phyloP scores from a whole-genome alignment of 2,329 filamentous ascomycete genomes.

The Reticulascus tulasneorum region DNA sequence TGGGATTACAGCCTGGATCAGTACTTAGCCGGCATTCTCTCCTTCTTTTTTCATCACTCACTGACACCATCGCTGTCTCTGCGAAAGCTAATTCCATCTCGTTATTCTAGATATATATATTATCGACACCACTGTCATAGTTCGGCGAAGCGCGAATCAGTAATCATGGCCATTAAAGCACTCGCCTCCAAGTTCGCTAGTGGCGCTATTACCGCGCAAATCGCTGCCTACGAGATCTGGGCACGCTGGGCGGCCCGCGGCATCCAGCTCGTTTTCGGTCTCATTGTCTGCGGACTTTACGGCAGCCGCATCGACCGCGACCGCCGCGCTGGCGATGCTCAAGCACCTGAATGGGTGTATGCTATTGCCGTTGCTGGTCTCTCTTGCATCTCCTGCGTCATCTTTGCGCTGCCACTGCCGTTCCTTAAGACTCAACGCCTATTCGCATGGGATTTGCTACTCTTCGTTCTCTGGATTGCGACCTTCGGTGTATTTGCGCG shows the following conservation, averaged over 20 bases:
- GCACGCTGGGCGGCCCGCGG: conserved; percentile 54
- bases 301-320: conserved; percentile 54
- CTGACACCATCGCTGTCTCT: too few species aligned
- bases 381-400: conserved; percentile 46
- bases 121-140: too few species aligned
- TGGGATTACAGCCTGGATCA: too few species aligned
- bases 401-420: conserved; percentile 35
- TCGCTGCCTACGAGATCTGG: conserved; percentile 40
- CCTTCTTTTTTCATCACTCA: too few species aligned
- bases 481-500: conserved; percentile 70
- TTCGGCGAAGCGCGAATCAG: too few species aligned
- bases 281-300: conserved; percentile 68
- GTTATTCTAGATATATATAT: too few species aligned
- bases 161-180: too few species aligned
- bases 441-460: conserved; percentile 39
- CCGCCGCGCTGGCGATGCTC: conserved; percentile 27
- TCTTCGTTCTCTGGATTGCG: conserved; percentile 55
- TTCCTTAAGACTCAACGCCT: conserved; percentile 36
- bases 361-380: conserved; percentile 56
- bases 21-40: too few species aligned
- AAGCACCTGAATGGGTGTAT: conserved; percentile 58
- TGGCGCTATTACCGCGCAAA: too few species aligned
- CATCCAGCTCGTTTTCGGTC: conserved; percentile 65
- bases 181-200: too few species aligned
- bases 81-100: too few species aligned